Evolutionary conservation across 2,329 filamentous ascomycete species (phyloP).

Genomic region (Ceratocystis harringtonii): DNA sequence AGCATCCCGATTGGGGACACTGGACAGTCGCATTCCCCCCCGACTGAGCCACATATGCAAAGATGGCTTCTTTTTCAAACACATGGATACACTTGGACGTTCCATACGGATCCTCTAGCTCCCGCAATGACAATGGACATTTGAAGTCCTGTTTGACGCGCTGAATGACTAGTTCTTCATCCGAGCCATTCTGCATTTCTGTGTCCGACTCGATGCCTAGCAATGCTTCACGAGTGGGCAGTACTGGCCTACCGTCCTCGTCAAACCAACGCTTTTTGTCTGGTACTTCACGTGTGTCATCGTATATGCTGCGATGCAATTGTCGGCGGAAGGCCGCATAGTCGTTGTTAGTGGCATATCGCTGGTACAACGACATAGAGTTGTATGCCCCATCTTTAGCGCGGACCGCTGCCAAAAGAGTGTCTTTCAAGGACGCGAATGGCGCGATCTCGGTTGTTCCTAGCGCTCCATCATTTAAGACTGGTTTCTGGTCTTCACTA

Average conservation of each 20-base stretch:
- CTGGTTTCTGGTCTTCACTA: not conserved
- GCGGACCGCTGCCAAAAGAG: not conserved
- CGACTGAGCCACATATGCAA: slow-evolving; percentile 41
- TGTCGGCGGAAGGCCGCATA: slow-evolving; percentile 44
- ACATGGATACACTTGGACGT: slow-evolving; percentile 54
- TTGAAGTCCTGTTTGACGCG: slow-evolving; percentile 49
- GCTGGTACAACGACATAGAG: slow-evolving; percentile 28
- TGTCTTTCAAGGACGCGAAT: not conserved
- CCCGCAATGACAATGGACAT: slow-evolving; percentile 52
- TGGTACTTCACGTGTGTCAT: slow-evolving; percentile 36
- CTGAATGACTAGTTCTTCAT: slow-evolving; percentile 55
- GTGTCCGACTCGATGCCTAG: slow-evolving; percentile 28
- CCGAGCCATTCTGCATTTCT: slow-evolving; percentile 37
- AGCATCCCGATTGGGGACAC: slow-evolving; percentile 28
- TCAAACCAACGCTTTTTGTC: slow-evolving; percentile 42
- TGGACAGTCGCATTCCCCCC: slow-evolving; percentile 26
- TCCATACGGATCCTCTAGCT: slow-evolving; percentile 51
- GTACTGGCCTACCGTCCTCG: slow-evolving; percentile 29
- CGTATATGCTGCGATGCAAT: slow-evolving; percentile 40
- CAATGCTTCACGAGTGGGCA: slow-evolving; percentile 16
- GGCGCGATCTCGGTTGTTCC: not conserved
- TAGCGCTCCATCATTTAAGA: not conserved
- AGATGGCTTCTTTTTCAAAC: slow-evolving; percentile 52
- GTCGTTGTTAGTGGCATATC: slow-evolving; percentile 42
- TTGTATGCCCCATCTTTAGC: slow-evolving; percentile 20